Evolutionary conservation across 2,329 filamentous ascomycete species (phyloP).

Genomic region (Tolypocladium guangdongense): DNA sequence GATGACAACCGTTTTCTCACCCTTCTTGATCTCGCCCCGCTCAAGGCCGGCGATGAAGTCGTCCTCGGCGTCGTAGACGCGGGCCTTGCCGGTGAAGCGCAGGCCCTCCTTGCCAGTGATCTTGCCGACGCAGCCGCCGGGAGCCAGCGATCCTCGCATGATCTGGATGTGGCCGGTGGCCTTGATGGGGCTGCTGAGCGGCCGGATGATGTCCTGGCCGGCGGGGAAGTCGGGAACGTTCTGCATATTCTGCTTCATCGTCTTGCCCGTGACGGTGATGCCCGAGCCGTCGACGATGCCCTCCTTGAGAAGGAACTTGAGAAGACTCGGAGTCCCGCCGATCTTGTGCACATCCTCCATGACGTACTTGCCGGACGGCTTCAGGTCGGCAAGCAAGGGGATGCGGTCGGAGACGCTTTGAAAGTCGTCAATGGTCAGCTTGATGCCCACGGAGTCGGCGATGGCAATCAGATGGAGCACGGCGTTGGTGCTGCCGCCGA

Average conservation of each 20-base stretch:
- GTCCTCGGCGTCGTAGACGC: conserved; percentile 75
- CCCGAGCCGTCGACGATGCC: conserved; percentile 71
- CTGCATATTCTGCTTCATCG: conserved; percentile 73
- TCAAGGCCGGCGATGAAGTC: conserved; percentile 70
- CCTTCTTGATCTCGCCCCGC: conserved; percentile 66
- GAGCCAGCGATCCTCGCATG: conserved; percentile 72
- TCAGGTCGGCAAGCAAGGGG: conserved; percentile 72
- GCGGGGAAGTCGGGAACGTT: conserved; percentile 62
- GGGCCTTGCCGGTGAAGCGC: conserved; percentile 67
- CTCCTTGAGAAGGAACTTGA: conserved; percentile 78
- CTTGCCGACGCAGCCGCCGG: conserved; percentile 80
- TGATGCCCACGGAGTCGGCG: conserved; percentile 69
- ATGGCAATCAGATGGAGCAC: conserved; percentile 79
- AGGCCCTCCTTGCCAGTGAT: conserved; percentile 94
- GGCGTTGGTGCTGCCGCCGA: conserved; percentile 76
- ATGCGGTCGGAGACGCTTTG: conserved; percentile 69
- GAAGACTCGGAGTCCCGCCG: conserved; percentile 75
- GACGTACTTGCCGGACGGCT: conserved; percentile 78
- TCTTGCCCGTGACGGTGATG: conserved; percentile 81
- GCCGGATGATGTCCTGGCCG: conserved; percentile 73
- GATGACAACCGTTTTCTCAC: conserved; percentile 80
- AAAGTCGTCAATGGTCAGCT: conserved; percentile 79
- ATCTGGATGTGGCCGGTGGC: conserved; percentile 81
- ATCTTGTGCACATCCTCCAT: conserved; percentile 80
- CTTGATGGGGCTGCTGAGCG: conserved; percentile 77